phyloP scores from a whole-genome alignment of 371 early-diverging fungal genomes.

The Actinomortierella wolfii region DNA sequence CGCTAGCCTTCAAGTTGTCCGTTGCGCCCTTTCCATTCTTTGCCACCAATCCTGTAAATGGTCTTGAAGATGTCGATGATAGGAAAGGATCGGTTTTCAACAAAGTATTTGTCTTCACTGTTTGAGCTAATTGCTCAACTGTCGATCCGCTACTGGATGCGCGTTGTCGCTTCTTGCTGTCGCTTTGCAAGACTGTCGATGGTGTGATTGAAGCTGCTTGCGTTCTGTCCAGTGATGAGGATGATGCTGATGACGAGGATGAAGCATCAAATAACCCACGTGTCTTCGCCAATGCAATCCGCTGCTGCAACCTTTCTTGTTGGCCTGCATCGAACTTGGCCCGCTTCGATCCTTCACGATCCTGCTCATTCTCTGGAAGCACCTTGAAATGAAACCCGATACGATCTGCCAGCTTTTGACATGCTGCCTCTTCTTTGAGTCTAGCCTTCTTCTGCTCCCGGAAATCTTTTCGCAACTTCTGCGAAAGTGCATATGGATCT shows the following conservation, averaged over 20 bases:
- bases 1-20: too few relatives aligned
- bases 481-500: conserved; percentile 78
- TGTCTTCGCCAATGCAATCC: conserved; percentile 25
- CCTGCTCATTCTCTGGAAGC: conserved; percentile 31
- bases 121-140: conserved; percentile 25
- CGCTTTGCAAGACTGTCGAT: conserved; percentile 49
- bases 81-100: conserved; percentile 60
- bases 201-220: conserved; percentile 44
- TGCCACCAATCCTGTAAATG: too few relatives aligned
- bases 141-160: background rate
- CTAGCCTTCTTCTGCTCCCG: conserved; percentile 51
- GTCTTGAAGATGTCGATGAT: background rate
- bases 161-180: conserved; percentile 6
- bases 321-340: conserved; percentile 19
- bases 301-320: conserved; percentile 14
- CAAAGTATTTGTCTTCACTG: conserved; percentile 46
- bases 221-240: conserved; percentile 17
- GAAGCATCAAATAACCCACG: conserved; percentile 15
- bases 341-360: conserved; percentile 13
- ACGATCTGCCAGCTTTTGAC: conserved; percentile 28
- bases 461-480: conserved; percentile 72
- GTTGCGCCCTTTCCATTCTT: too few relatives aligned
- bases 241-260: background rate
- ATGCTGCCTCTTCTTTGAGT: conserved; percentile 23
- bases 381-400: conserved; percentile 28